These are phyloP conservation scores for Irpex sp. DNA, from an alignment of 1,284 basidiomycete species.

Conservation along the genomic window DNA sequence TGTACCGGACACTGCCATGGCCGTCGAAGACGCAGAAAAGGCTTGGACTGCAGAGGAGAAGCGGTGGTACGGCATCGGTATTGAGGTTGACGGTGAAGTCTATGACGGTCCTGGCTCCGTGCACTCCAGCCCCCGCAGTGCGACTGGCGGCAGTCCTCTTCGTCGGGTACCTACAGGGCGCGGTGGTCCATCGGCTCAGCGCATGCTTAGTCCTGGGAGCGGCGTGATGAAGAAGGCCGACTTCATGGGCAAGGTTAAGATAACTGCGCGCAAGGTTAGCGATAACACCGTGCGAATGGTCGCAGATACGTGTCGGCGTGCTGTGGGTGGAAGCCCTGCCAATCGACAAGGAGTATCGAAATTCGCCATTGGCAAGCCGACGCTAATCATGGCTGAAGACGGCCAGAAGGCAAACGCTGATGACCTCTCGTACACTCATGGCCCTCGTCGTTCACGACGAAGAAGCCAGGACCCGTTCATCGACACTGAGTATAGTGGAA, in stretches of 20 bases:
- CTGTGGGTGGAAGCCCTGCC: constrained; percentile 49
- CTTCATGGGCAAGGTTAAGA: constrained; percentile 55
- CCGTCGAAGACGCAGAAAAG: constrained; percentile 50
- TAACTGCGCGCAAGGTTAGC: constrained; percentile 65
- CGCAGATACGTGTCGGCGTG: constrained; percentile 36
- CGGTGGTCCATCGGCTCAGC: constrained; percentile 20
- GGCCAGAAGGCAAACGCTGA: constrained; percentile 15
- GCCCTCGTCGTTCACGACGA: constrained; percentile 6
- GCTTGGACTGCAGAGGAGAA: constrained; percentile 60
- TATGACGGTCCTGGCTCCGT: background rate
- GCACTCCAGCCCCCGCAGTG: background rate
- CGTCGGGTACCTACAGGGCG: constrained; percentile 33
- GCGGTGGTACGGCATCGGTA: constrained; percentile 61
- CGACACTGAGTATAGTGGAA: constrained; percentile 37
- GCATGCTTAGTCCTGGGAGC: constrained; percentile 32
- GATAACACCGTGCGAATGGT: constrained; percentile 42
- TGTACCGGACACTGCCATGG: constrained; percentile 55
- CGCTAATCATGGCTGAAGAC: constrained; percentile 25
- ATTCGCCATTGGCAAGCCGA: constrained; percentile 27
- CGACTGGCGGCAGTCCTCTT: background rate
- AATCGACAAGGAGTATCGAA: constrained; percentile 9
- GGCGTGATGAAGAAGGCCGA: constrained; percentile 63
- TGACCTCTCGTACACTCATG: constrained; percentile 14
- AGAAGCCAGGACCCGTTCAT: constrained; percentile 33
- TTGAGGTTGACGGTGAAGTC: constrained; percentile 26